Evolutionary conservation across 352 stramenopile genomes (phyloP).

Genomic region (Globisporangium paddicum): DNA sequence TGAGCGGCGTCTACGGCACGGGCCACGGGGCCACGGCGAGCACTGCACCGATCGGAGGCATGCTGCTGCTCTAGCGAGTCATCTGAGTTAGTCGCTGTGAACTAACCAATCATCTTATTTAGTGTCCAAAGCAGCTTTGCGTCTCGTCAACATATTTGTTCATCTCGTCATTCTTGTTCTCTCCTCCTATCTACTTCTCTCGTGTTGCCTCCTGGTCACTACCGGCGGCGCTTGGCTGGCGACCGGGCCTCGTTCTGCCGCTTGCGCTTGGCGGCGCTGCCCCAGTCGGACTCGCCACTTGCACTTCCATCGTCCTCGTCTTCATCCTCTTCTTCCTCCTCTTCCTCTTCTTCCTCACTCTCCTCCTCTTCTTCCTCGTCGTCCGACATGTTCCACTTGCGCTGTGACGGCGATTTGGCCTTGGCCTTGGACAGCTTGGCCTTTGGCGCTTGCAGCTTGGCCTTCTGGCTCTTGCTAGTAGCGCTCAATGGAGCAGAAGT

Average conservation of each 20-base stretch:
- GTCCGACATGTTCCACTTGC: slow-evolving; percentile 21
- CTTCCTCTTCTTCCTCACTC: slow-evolving; percentile 49
- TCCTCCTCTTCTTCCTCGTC: slow-evolving; percentile 44
- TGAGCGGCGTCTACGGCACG: not conserved
- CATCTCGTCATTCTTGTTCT: too few relatives aligned
- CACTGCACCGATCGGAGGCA: slow-evolving; percentile 14
- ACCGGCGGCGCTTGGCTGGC: slow-evolving; percentile 22
- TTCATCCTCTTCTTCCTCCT: slow-evolving; percentile 24
- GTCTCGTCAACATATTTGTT: too few relatives aligned
- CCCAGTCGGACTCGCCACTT: slow-evolving; percentile 39
- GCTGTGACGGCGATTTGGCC: not conserved
- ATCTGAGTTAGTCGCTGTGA: not conserved
- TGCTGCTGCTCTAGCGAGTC: slow-evolving; percentile 13
- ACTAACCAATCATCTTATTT: slow-evolving; percentile 5
- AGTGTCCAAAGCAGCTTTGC: not conserved
- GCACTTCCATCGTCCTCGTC: slow-evolving; percentile 16
- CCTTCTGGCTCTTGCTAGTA: slow-evolving; percentile 16
- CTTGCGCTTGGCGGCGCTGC: slow-evolving; percentile 23
- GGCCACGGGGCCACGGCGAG: not conserved
- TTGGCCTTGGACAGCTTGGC: not conserved
- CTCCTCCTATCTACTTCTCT: not conserved
- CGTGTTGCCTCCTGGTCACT: not conserved
- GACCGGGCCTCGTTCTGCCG: slow-evolving; percentile 19
- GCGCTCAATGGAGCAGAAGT: not conserved
- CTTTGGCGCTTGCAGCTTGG: slow-evolving; percentile 18